A percentile compares a stretch with the other conserved stretches of the same genome.
These are phyloP conservation scores for Neopestalotiopsis rosae DNA, from an alignment of 2,329 filamentous ascomycete species.

Conservation along the genomic window DNA sequence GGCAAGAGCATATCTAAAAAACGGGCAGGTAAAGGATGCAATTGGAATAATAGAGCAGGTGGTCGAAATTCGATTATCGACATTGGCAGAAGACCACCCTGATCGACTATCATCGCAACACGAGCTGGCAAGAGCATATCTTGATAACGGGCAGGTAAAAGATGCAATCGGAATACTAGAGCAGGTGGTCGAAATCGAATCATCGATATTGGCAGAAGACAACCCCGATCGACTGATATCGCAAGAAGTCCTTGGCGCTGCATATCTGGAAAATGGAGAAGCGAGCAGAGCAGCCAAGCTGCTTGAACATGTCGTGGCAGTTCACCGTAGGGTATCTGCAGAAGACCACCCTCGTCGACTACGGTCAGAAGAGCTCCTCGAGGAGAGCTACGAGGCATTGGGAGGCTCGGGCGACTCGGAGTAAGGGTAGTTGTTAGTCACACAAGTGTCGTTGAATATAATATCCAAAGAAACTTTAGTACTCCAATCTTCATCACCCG, in stretches of 20 bases:
- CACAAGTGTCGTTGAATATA: too few species aligned
- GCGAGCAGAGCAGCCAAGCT: background rate
- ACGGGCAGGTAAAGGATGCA: background rate
- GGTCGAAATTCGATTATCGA: background rate
- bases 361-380: background rate
- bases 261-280: background rate
- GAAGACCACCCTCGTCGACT: background rate
- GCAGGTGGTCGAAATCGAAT: background rate
- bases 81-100: background rate
- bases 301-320: background rate
- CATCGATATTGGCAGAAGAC: background rate
- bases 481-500: too few species aligned
- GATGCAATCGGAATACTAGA: background rate
- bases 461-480: too few species aligned
- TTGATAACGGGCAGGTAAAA: background rate
- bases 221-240: too few species aligned
- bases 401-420: too few species aligned
- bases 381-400: too few species aligned
- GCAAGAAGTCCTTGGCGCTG: background rate
- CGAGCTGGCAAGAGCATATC: background rate
- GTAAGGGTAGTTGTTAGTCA: too few species aligned
- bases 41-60: background rate
- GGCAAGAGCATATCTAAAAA: background rate
- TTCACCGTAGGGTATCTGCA: background rate
- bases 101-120: background rate